A percentile compares a stretch with the other conserved stretches of the same genome.
phyloP scores from a whole-genome alignment of 495 filamentous ascomycete species.

The Lophium mytilinum region DNA sequence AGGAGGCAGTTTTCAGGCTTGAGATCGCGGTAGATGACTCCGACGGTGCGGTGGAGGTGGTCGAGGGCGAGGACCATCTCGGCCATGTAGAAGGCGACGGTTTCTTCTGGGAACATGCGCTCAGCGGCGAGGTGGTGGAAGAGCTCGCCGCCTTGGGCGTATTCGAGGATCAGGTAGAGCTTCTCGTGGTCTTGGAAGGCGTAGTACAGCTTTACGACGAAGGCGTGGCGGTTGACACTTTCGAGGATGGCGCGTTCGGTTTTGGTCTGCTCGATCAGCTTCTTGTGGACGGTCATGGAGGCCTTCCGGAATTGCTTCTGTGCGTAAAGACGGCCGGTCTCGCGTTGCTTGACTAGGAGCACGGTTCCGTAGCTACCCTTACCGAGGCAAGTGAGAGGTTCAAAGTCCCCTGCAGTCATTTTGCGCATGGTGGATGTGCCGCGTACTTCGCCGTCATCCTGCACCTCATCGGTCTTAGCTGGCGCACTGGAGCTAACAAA shows the following conservation, averaged over 20 bases:
- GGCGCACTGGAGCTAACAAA: slow-evolving; percentile 70
- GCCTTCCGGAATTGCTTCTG: slow-evolving; percentile 99
- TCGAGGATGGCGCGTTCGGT: slow-evolving; percentile 91
- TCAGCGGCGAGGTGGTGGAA: slow-evolving; percentile 85
- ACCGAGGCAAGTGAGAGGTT: slow-evolving; percentile 86
- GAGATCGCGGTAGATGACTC: slow-evolving; percentile 92
- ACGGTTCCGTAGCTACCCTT: slow-evolving; percentile 96
- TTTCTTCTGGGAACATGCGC: slow-evolving; percentile 82
- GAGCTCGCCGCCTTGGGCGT: slow-evolving; percentile 93
- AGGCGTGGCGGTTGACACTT: slow-evolving; percentile 89
- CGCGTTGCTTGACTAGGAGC: slow-evolving; percentile 75
- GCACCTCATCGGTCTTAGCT: slow-evolving; percentile 29
- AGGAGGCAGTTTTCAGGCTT: slow-evolving; percentile 98
- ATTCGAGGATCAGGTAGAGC: slow-evolving; percentile 94
- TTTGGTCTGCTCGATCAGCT: slow-evolving; percentile 90
- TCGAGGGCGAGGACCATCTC: slow-evolving; percentile 91
- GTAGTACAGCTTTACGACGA: slow-evolving; percentile 95
- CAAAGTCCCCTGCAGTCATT: slow-evolving; percentile 87
- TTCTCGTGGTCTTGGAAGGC: slow-evolving; percentile 98
- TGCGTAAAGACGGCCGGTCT: slow-evolving; percentile 83
- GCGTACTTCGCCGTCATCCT: slow-evolving; percentile 37
- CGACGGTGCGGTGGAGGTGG: slow-evolving; percentile 82
- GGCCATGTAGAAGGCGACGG: slow-evolving; percentile 93
- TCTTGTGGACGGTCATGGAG: slow-evolving; percentile 83
- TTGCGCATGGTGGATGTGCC: slow-evolving; percentile 47